Base-by-base conservation (phyloP, 441 rosid species). In the Corymbia citriodora region DNA sequence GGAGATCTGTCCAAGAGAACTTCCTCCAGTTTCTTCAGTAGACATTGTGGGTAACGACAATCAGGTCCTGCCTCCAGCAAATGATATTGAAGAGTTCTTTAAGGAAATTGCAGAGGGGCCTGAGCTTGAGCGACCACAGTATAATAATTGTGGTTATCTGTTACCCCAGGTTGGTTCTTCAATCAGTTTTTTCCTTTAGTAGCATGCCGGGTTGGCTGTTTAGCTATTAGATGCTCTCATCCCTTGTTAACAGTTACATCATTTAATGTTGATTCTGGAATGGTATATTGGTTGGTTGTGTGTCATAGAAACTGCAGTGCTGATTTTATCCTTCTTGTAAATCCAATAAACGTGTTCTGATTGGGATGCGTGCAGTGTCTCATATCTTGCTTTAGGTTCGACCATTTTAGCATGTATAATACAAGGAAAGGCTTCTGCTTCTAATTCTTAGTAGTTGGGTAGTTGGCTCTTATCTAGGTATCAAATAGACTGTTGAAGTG, bases 61-160 rank as follows among this genome's bases (percentile, higher is more conserved):
- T 89, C 92, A 33, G 19, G 89, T 55, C 68, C 90, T 89, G 90
- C 89, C 88, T 85, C 79, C 88, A 50, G 54, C 91, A 31, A 54
- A 82, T 91, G 97, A 93, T 91, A 8, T 94, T 9, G 94, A 93
- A 72, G 95, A 94, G 89, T 81, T 95, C 55, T 83, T 95, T 91
- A 93, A 89, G 10, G 93, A 70, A 55, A 82, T 93, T 31, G 89
- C 90, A 18, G 92, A 92, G 74, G 50, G 33, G 72, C 87, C 86
- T 65, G 91, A 70, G 55, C 91, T 68, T 87, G 87, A 70, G 74
- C 91, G 87, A 45, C 91, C 90, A 29, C 95, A 74, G 63, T 36
- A 89, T 33, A 79, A 61, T 61, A 89, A 87, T 52, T 10, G 9
- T 93, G 53, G 55, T 82, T n/a, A 87, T 89, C 87, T 87, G 52